phyloP scores from a whole-genome alignment of 2,329 filamentous ascomycete genomes.

The Fusarium albosuccineum region DNA sequence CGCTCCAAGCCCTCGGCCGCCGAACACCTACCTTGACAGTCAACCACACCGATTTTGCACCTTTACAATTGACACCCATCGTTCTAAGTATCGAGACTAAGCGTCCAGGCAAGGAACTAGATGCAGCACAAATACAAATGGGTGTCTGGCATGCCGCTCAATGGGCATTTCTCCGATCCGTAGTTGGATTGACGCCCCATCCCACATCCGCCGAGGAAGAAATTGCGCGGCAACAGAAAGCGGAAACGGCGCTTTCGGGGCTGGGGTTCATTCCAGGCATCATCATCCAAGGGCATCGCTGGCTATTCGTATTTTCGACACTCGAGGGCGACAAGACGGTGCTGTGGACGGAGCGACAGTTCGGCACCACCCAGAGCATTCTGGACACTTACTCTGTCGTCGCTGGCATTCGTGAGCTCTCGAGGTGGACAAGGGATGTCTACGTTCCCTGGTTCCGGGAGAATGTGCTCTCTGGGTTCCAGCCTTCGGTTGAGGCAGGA shows the following conservation, averaged over 20 bases:
- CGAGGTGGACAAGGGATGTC: conserved; percentile 23
- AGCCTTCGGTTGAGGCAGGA: not conserved
- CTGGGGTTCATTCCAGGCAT: conserved; percentile 38
- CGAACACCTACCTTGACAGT: conserved; percentile 23
- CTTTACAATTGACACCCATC: conserved; percentile 22
- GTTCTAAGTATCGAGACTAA: conserved; percentile 36
- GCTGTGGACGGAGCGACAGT: conserved; percentile 34
- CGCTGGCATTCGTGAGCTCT: conserved; percentile 31
- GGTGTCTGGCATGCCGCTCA: conserved; percentile 34
- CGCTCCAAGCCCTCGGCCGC: conserved; percentile 22
- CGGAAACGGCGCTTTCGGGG: not conserved
- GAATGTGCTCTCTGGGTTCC: conserved; percentile 9
- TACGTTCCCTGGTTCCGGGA: conserved; percentile 36
- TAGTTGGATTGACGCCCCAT: not conserved
- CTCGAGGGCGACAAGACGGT: conserved; percentile 22
- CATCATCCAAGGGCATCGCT: conserved; percentile 36
- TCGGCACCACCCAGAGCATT: conserved; percentile 34
- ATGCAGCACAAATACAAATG: conserved; percentile 28
- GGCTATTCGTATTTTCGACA: conserved; percentile 40
- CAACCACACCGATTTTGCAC: conserved; percentile 32
- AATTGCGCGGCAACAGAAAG: not conserved
- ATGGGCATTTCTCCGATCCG: conserved; percentile 26
- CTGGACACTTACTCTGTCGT: conserved; percentile 31
- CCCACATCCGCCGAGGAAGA: conserved; percentile 1
- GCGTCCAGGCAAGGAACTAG: conserved; percentile 21